phyloP scores from a whole-genome alignment of 805 yeast genomes.

The Phaffomyces thermotolerans region DNA sequence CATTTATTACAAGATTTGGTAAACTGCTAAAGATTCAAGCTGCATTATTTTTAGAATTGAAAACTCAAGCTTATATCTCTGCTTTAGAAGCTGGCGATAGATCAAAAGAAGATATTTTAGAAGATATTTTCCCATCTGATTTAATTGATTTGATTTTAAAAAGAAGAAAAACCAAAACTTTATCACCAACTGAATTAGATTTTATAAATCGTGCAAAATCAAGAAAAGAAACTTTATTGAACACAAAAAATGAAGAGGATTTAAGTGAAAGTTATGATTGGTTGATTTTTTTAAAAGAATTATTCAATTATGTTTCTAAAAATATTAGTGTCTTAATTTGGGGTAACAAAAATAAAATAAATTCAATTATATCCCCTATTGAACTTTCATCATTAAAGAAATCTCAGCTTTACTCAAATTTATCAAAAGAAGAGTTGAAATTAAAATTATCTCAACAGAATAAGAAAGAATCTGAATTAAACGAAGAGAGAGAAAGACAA shows the following conservation, averaged over 20 bases:
- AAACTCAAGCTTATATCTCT: conserved; percentile 92
- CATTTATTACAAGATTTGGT: conserved; percentile 48
- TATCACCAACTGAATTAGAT: conserved; percentile 75
- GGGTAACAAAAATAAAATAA: conserved; percentile 44
- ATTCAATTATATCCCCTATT: conserved; percentile 14
- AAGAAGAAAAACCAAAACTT: conserved; percentile 27
- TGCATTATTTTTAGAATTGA: conserved; percentile 71
- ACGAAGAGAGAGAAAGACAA: conserved; percentile 11
- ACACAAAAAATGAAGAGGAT: conserved; percentile 38
- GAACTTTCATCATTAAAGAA: not conserved
- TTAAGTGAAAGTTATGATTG: conserved; percentile 75
- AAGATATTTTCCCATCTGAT: conserved; percentile 67
- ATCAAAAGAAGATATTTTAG: conserved; percentile 57
- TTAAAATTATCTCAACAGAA: conserved; percentile 12
- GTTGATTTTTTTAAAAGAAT: conserved; percentile 72
- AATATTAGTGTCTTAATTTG: conserved; percentile 66
- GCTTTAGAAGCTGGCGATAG: conserved; percentile 63
- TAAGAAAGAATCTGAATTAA: conserved; percentile 10
- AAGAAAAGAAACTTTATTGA: conserved; percentile 55
- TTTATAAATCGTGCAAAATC: conserved; percentile 68
- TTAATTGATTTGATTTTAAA: conserved; percentile 36
- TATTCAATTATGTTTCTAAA: conserved; percentile 70
- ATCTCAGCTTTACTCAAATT: conserved; percentile 1
- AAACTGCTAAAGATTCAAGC: conserved; percentile 77
- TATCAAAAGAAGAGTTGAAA: conserved; percentile 20